Percentiles rank a stretch among this genome's conserved stretches.
phyloP scores from a whole-genome alignment of 208 protist species.

The Wallacemonas sp. region DNA sequence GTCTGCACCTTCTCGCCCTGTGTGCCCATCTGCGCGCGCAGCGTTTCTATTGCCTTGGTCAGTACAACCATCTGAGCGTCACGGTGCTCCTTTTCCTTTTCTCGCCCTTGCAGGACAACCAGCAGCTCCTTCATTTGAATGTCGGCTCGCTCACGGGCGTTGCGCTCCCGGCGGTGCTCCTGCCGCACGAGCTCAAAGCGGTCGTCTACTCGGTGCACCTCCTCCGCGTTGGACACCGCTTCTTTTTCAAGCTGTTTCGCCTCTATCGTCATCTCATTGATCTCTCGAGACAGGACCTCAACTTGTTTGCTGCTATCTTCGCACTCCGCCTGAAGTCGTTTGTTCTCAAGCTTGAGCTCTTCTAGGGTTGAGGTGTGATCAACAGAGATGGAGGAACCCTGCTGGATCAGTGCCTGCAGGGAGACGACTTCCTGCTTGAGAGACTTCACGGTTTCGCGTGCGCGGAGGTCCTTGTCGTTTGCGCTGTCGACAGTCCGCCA shows the following conservation, averaged over 20 bases:
- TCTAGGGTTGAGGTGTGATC: constrained; percentile 94
- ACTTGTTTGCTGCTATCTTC: constrained; percentile 92
- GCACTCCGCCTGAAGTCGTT: constrained; percentile 91
- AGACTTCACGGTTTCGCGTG: constrained; percentile 95
- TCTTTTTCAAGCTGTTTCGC: constrained; percentile 40
- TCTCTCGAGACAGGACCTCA: constrained; percentile 71
- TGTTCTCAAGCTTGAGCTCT: constrained; percentile 93
- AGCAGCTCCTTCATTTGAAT: constrained; percentile 87
- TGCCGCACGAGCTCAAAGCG: constrained; percentile 53
- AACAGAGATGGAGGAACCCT: constrained; percentile 84
- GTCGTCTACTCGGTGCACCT: constrained; percentile 51
- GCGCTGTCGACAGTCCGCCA: constrained; percentile 97
- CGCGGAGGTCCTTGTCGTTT: constrained; percentile 96
- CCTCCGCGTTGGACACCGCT: constrained; percentile 53
- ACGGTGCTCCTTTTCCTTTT: constrained; percentile 58
- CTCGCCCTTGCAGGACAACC: constrained; percentile 61
- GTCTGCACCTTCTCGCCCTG: constrained; percentile 49
- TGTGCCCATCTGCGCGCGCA: constrained; percentile 66
- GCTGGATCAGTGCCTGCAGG: constrained; percentile 92
- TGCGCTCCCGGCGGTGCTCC: constrained; percentile 86
- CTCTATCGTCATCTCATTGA: constrained; percentile 48
- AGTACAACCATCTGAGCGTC: constrained; percentile 29
- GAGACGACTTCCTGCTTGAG: constrained; percentile 95
- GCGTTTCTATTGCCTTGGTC: constrained; percentile 20
- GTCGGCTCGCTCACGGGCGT: constrained; percentile 89